Percentiles rank a stretch among this genome's conserved stretches.
Conservation (phyloP, 2,329 filamentous ascomycete genomes). For the Apiospora saccharicola region DNA sequence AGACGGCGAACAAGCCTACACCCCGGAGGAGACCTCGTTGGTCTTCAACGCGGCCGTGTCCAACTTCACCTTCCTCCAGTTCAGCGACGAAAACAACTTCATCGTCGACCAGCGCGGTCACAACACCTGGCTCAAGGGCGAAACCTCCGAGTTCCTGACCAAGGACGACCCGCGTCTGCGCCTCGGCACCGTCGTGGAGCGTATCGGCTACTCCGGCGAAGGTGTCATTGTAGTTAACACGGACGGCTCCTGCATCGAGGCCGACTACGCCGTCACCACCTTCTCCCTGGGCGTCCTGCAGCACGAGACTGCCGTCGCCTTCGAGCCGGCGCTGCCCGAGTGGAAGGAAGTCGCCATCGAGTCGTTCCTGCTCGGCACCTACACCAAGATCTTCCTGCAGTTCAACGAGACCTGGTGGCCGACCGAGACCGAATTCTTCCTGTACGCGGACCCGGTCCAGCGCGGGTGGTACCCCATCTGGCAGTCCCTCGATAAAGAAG, state of each 20-base stretch:
- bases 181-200: conserved; percentile 64
- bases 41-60: conserved; percentile 63
- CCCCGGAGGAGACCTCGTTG: conserved; percentile 63
- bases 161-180: conserved; percentile 63
- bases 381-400: conserved; percentile 77
- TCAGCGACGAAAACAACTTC: conserved; percentile 67
- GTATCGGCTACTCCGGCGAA: conserved; percentile 58
- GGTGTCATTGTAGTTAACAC: conserved; percentile 61
- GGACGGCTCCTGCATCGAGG: conserved; percentile 47
- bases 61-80: conserved; percentile 70
- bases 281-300: conserved; percentile 75
- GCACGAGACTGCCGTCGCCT: conserved; percentile 60
- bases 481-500: conserved; percentile 65
- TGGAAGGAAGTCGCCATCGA: conserved; percentile 73
- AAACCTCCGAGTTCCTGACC: conserved; percentile 64
- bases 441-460: conserved; percentile 53
- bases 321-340: conserved; percentile 63
- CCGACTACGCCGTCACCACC: conserved; percentile 62
- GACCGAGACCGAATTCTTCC: conserved; percentile 51
- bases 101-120: conserved; percentile 69
- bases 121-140: conserved; percentile 62
- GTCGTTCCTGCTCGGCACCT: conserved; percentile 73
- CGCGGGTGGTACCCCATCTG: conserved; percentile 63
- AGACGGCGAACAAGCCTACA: conserved; percentile 43
- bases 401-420: conserved; percentile 74